Evolutionary conservation across 2,329 filamentous ascomycete species (phyloP).

Genomic region (Fusarium sp.): DNA sequence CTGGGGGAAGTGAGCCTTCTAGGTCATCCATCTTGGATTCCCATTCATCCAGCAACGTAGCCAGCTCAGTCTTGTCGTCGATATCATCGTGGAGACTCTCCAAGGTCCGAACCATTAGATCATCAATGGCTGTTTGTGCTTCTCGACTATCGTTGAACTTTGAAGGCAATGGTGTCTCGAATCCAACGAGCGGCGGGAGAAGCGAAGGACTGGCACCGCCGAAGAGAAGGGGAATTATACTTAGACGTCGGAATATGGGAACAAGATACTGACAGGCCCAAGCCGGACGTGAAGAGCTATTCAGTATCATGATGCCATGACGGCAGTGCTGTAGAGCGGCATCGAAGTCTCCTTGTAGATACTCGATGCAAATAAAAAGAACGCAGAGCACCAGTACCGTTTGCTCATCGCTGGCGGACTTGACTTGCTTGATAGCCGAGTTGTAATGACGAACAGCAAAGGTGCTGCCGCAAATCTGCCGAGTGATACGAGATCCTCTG

Average conservation of each 20-base stretch:
- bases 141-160: neutral
- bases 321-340: conserved; percentile 23
- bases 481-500: neutral
- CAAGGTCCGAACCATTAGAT: neutral
- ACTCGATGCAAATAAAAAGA: conserved; percentile 34
- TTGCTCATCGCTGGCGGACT: conserved; percentile 5
- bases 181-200: neutral
- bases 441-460: conserved; percentile 31
- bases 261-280: conserved; percentile 19
- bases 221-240: conserved; percentile 21
- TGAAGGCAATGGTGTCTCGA: neutral
- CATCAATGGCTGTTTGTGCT: conserved; percentile 1
- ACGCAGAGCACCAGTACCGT: conserved; percentile 28
- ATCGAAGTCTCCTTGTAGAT: conserved; percentile 23
- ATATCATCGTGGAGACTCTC: neutral
- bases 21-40: neutral
- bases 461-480: conserved; percentile 13
- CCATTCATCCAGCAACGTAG: conserved; percentile 2
- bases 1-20: neutral
- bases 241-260: conserved; percentile 25
- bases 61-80: neutral
- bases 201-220: neutral
- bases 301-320: conserved; percentile 8
- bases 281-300: neutral
- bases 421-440: conserved; percentile 23